Conservation (phyloP, 2,329 filamentous ascomycete species). For the Zymoseptoria crescenta region DNA sequence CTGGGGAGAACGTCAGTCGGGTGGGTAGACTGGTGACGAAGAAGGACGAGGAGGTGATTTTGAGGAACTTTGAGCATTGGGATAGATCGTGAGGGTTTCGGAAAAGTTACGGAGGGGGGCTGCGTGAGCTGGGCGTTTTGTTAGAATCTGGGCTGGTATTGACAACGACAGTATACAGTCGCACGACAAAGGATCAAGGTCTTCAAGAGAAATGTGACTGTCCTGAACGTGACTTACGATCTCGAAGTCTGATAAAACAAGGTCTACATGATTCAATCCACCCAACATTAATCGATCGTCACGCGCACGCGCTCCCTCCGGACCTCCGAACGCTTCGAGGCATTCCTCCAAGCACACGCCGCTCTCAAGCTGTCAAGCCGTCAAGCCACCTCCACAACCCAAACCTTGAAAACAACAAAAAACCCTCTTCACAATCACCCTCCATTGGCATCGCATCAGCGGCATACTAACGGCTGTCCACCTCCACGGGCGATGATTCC, state of each 20-base stretch:
- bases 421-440: neutral
- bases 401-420: neutral
- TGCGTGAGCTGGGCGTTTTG: no score
- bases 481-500: neutral
- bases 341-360: neutral
- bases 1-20: conserved; percentile 68
- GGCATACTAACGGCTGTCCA: neutral
- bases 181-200: no score
- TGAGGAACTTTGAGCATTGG: conserved; percentile 49
- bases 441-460: neutral
- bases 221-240: no score
- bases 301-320: no score
- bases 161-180: no score
- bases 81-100: conserved; percentile 4
- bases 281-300: neutral
- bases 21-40: conserved; percentile 65
- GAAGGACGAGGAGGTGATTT: conserved; percentile 50
- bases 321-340: neutral
- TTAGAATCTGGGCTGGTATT: no score
- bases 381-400: neutral
- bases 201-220: no score
- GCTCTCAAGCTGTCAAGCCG: no score
- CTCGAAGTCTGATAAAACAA: no score
- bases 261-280: no score
- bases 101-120: no score